Base-by-base conservation (phyloP, 306 rosid genomes). In the Cicer yamashitae region DNA sequence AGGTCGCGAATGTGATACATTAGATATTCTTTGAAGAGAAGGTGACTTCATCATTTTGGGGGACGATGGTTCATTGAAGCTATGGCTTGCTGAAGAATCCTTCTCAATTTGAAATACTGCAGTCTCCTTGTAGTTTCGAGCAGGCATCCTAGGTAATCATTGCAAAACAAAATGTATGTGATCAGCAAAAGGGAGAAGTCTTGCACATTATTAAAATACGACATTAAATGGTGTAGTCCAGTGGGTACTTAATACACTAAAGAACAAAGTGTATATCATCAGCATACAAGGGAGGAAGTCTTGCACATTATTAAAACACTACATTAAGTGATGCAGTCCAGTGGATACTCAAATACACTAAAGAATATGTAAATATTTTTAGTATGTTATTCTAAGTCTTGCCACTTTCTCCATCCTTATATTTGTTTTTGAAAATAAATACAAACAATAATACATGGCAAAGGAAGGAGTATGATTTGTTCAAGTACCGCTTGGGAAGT, bases 11-110 rank as follows among this genome's bases (percentile, higher is more conserved):
- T 67, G 71, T 44, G 77, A 87, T 66, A 87, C 81, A 72, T 84
- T 89, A 17, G 94, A 84, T 75, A 81, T 54, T 81, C 98, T 91
- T 79, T 94, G 98, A 63, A 94, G 94, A 17, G 98, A 94, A 48
- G 98, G 98, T 45, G 98, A 94, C 76, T 91, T 94, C 74, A 74
- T 40, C 92, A 94, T 86, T 87, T 91, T 90, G 39, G 98, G 98
- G 69, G 97, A 90, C 73, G 98, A 83, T 75, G 98, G 88, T 86
- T 91, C 98, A 50, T 94, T 90, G 82, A 84, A 80, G 88, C 89
- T 88, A 63, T 91, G 86, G 79, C 87, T 88, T 73, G 91, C 91
- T 37, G 94, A 86, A 81, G 97, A 91, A 81, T 90, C 98, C 86
- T 88, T 91, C 84, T 94, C 98, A 77, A 91, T 87, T 82, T 91